Evolutionary conservation across 306 rosid species (phyloP).

Genomic region (Trifolium subterraneum): DNA sequence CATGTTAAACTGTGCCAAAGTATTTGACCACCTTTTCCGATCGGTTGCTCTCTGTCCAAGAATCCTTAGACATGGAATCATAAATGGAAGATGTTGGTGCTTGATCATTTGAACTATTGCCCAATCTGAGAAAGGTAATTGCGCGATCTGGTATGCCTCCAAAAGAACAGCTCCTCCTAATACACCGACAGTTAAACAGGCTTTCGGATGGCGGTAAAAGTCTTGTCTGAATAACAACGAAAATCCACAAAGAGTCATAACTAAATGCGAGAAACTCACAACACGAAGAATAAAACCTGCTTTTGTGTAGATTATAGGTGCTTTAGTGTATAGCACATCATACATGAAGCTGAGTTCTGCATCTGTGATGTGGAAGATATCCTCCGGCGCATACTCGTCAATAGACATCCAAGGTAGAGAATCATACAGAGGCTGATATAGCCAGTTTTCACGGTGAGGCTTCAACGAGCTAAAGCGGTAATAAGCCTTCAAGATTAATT

Average conservation of each 20-base stretch:
- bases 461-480: conserved; percentile 61
- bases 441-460: conserved; percentile 69
- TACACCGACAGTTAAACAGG: conserved; percentile 48
- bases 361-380: conserved; percentile 60
- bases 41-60: conserved; percentile 46
- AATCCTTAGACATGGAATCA: conserved; percentile 49
- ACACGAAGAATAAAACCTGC: conserved; percentile 59
- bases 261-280: conserved; percentile 48
- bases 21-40: conserved; percentile 74
- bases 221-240: conserved; percentile 33
- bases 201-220: conserved; percentile 36
- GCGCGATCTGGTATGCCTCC: conserved; percentile 64
- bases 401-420: conserved; percentile 50
- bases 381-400: conserved; percentile 44
- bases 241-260: conserved; percentile 50
- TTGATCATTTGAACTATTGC: conserved; percentile 58
- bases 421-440: conserved; percentile 57
- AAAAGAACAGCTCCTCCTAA: conserved; percentile 56
- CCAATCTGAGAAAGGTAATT: conserved; percentile 66
- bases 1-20: conserved; percentile 64
- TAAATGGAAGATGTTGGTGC: conserved; percentile 45
- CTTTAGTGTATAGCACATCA: conserved; percentile 73
- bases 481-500: conserved; percentile 62
- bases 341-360: conserved; percentile 72
- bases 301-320: conserved; percentile 57